Base-by-base conservation (phyloP, 73 alveolate species). In the Paramecium pentaurelia region DNA sequence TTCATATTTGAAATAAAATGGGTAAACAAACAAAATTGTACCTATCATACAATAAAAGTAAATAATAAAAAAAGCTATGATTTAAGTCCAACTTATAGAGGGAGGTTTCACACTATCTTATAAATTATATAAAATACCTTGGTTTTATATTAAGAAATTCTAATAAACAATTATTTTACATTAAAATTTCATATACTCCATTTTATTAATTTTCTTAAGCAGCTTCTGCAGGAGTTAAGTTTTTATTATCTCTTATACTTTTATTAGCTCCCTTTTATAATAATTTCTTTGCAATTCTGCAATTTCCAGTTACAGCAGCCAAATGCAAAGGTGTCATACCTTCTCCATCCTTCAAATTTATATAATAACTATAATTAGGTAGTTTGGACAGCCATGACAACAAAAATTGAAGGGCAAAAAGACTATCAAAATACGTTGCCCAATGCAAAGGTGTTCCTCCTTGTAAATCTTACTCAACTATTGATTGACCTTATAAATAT, bases 361-460 rank as follows among this genome's bases (percentile, higher is more conserved):
- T 68, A 68, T 32, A 34, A 12, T 68, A 32, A 4, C 12, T 68
- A 28, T 28, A 68, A 70, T 95, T 68, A 20, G 49, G 86, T 37
- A 86, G 51, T 77, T 18, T 44, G 54, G 20, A 16, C 14, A 58
- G 30, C 77, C 58, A 86, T 7, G 49, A 51, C 58, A 86, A 70
- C 25, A 86, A 73, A 20, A 59, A 86, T 36, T 86, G 34, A 18
- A 86, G 95, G 12, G 94, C 87, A 89, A 59, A 60, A 25, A 89
- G 93, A 30, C 96, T 64, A 12, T 95, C 96, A 38, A 54, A 70
- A 94, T 96, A 95, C 6, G 95, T 93, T 6, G 99, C 99, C 99
- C 99, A 97, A 92, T 97, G 99, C 28, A 97, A 87, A 20, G 99
- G 98, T 47, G 98, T 96, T 49, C 98, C 96, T 5, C 97, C 97